Base-by-base conservation (phyloP, 164 flowering plant genomes). In the Litsea cubeba region DNA sequence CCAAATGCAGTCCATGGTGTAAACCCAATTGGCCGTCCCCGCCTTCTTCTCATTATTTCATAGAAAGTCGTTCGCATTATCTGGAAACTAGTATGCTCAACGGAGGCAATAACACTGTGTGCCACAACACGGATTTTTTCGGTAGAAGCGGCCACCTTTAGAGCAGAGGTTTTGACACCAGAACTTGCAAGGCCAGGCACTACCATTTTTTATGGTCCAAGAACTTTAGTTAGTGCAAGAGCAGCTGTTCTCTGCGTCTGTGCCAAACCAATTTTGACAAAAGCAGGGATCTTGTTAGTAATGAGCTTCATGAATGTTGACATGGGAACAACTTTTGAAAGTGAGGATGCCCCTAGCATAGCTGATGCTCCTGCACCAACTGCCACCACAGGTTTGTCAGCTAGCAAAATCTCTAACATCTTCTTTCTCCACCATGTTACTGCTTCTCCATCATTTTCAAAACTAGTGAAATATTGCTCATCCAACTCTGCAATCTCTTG, bases 21-120 rank as follows among this genome's bases (percentile, higher is more conserved):
- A 68, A 74, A 8, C 11, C 98, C 89, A 68, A 92, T 70, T 3
- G 89, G 88, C 64, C 70, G 76, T 22, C 86, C 84, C 22, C 73
- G 80, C 12, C 94, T 79, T 70, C 86, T 86, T 77, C 97, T 88
- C 99, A 95, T 91, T 77, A 95, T 91, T 81, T 93, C 92, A 82
- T 93, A 95, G 74, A 95, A 89, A 22, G 97, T 87, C 3, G 96
- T 82, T 76, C 96, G 79, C 97, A 88, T 95, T 15, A 95, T 92
- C 32, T 94, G 89, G 49, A 95, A 74, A 77, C 97, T 91, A 15
- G 97, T 89, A 28, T 87, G 90, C 80, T 93, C 91, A 14, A 84
- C 92, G 69, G 91, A 93, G 15, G 97, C 91, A 82, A 93, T 83
- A 40, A 88, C 72, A 66, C 96, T 74, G 68, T 93, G 98, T 58